Base-by-base conservation (phyloP, 441 rosid genomes). In the Erysimum cheiri region DNA sequence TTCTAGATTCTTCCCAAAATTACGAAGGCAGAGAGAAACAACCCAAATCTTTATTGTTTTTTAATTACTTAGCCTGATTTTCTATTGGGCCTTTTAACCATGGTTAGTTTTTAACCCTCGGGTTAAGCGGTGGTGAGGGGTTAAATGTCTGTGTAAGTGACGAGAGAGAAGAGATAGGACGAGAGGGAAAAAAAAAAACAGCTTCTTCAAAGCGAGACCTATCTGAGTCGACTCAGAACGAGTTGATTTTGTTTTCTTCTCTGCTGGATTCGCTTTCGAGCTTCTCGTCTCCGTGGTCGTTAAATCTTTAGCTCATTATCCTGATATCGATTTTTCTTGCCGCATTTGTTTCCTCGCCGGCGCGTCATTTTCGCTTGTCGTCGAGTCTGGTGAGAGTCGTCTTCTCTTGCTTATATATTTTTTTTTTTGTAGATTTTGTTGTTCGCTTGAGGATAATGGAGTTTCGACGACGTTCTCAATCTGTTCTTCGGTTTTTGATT, bases 171-270 rank as follows among this genome's bases (percentile, higher is more conserved):
- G 63, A 67, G 64, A 61, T 35, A 35, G 78, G 36, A 39, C 60
- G 43, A 43, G 62, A 53, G 1, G 28, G 19, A 52, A 9, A 59
- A 19, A n/a, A 11, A 1, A 35, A 58, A 9, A 22, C 75, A 75
- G 71, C 74, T 75, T 62, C 59, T 15, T 46, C 22, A 43, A 47
- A 74, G 73, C 59, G 65, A 75, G 48, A 40, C 55, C 49, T 63
- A 2, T 19, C 71, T 64, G 71, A 75, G 75, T 69, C 75, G 75
- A 75, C 79, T 75, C 71, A 9, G 26, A 33, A n/a, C 79, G 75
- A 70, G 66, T 69, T 69, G 60, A 35, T 73, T 57, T 31, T 17
- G 36, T 50, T 10, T 26, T 50, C 13, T 49, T 31, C 50, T 46
- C 15, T 35, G 32, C 28, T 66, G 63, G 60, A 60, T 74, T 74